Conservation (phyloP, 768 basidiomycete genomes). For the Jaapia argillacea region DNA sequence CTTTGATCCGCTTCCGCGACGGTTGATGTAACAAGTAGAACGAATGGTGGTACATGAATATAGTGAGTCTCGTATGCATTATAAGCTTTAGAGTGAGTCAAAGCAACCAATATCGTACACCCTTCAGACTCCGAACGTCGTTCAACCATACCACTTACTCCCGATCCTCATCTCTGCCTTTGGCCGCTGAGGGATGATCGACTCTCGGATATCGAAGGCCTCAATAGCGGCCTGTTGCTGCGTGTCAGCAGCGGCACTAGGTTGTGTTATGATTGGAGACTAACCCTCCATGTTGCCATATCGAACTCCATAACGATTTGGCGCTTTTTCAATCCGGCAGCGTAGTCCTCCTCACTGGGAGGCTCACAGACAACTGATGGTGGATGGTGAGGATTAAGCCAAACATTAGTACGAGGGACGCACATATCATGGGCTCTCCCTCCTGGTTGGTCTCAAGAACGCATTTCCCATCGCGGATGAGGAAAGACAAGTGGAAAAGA, state of each 20-base stretch:
- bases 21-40: too few relatives aligned
- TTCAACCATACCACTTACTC: constrained; percentile 74
- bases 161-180: constrained; percentile 46
- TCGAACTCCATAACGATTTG: constrained; percentile 93
- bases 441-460: constrained; percentile 59
- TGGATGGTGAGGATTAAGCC: not conserved
- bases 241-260: not conserved
- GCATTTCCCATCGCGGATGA: constrained; percentile 78
- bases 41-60: too few relatives aligned
- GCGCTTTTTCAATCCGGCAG: constrained; percentile 53
- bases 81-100: too few relatives aligned
- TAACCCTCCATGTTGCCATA: constrained; percentile 80
- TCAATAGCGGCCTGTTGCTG: constrained; percentile 89
- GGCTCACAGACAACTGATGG: constrained; percentile 56
- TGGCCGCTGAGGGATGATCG: constrained; percentile 68
- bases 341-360: constrained; percentile 55
- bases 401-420: constrained; percentile 14
- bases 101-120: too few relatives aligned
- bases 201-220: constrained; percentile 68
- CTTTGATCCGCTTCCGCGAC: too few relatives aligned
- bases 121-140: too few relatives aligned
- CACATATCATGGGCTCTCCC: constrained; percentile 71
- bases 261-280: constrained; percentile 9
- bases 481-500: constrained; percentile 89
- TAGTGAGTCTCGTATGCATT: too few relatives aligned